These are phyloP conservation scores for Pseudocercospora macadamiae DNA, from an alignment of 2,329 filamentous ascomycete genomes.

Conservation along the genomic window DNA sequence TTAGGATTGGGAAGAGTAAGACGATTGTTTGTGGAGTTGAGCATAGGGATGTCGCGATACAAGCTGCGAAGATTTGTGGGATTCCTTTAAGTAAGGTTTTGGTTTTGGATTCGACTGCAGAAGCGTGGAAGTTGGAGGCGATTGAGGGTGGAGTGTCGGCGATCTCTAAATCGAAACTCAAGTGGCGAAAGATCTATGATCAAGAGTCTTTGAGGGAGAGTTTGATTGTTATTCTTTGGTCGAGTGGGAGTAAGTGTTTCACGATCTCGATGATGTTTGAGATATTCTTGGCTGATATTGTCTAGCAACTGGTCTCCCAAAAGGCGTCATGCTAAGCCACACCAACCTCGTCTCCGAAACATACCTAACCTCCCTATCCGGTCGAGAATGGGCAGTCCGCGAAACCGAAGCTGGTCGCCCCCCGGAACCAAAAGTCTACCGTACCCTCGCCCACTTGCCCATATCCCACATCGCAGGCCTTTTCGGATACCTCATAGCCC, in stretches of 20 bases:
- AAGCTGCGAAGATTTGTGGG: slow-evolving; percentile 55
- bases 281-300: no score
- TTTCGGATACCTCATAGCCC: slow-evolving; percentile 44
- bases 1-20: slow-evolving; percentile 47
- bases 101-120: slow-evolving; percentile 45
- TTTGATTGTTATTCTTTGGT: slow-evolving; percentile 51
- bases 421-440: slow-evolving; percentile 26
- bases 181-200: slow-evolving; percentile 61
- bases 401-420: slow-evolving; percentile 30
- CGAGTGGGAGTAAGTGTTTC: no score
- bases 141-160: slow-evolving; percentile 37
- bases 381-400: slow-evolving; percentile 28
- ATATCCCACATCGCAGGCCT: slow-evolving; percentile 87
- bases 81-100: slow-evolving; percentile 54
- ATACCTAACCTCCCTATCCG: slow-evolving; percentile 28
- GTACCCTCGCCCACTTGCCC: slow-evolving; percentile 68
- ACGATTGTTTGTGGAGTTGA: slow-evolving; percentile 53
- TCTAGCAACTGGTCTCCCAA: slow-evolving; percentile 53
- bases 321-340: slow-evolving; percentile 40
- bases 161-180: slow-evolving; percentile 43
- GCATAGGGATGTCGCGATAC: slow-evolving; percentile 51
- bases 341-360: slow-evolving; percentile 34
- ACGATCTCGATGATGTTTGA: no score
- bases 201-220: slow-evolving; percentile 49
- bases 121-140: slow-evolving; percentile 44